A percentile compares a stretch with the other conserved stretches of the same genome.
Conservation (phyloP, 805 yeast genomes). For the Vanderwaltozyma verrucispora region DNA sequence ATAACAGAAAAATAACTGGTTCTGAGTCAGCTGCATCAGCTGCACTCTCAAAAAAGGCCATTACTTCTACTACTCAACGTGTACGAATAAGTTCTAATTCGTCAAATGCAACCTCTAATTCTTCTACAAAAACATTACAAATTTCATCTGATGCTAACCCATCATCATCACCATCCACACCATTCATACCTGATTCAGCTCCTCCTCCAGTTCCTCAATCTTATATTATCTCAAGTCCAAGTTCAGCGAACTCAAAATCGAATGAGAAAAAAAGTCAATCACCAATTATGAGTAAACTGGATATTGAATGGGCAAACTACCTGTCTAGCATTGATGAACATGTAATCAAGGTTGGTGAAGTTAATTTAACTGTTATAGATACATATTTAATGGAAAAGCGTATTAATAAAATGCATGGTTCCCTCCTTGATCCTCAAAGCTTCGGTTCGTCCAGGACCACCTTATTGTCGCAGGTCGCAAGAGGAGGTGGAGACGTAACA, state of each 20-base stretch:
- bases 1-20: constrained; percentile 10
- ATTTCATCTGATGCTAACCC: neutral
- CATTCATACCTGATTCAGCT: neutral
- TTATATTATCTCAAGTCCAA: too few species aligned
- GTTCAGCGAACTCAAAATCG: too few species aligned
- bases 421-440: constrained; percentile 38
- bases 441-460: constrained; percentile 27
- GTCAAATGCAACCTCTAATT: neutral
- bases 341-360: constrained; percentile 46
- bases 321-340: constrained; percentile 50
- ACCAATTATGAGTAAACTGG: constrained; percentile 42
- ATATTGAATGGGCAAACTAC: constrained; percentile 48
- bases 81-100: constrained; percentile 1
- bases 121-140: neutral
- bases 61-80: constrained; percentile 6
- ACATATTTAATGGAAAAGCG: constrained; percentile 43
- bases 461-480: constrained; percentile 35
- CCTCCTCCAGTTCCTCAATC: neutral
- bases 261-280: neutral
- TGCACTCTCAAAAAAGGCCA: constrained; percentile 13
- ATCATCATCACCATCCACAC: constrained; percentile 1
- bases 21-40: constrained; percentile 20
- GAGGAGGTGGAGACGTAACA: constrained; percentile 34
- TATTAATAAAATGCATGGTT: constrained; percentile 38
- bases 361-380: constrained; percentile 34